phyloP scores from a whole-genome alignment of 495 filamentous ascomycete species.

The Penicillium coffeae region DNA sequence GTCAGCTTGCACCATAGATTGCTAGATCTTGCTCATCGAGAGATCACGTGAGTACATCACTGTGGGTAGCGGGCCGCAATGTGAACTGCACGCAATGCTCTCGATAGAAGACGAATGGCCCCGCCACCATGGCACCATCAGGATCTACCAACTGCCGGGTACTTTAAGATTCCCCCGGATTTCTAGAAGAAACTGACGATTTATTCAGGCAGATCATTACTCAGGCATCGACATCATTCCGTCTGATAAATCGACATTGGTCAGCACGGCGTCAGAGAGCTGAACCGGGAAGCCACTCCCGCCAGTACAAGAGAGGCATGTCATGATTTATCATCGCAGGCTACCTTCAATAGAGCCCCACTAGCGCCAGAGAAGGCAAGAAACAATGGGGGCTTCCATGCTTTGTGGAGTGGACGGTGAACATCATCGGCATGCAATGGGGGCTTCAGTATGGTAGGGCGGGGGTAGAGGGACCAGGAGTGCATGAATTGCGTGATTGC shows the following conservation, averaged over 20 bases:
- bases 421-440: not conserved
- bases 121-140: not conserved
- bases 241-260: not conserved
- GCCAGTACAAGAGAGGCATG: not conserved
- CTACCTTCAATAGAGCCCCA: not conserved
- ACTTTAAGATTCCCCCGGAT: not conserved
- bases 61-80: no score
- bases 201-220: not conserved
- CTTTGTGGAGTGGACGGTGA: not conserved
- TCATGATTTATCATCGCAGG: not conserved
- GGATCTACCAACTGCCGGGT: not conserved
- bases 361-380: not conserved
- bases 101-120: not conserved
- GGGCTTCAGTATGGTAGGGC: not conserved
- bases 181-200: not conserved
- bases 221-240: not conserved
- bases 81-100: not conserved
- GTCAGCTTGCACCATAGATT: no score
- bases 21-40: no score
- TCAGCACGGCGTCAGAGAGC: not conserved
- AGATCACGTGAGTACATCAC: no score
- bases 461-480: conserved; percentile 17
- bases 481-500: conserved; percentile 44
- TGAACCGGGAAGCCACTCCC: no score
- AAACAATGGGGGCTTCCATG: not conserved